Base-by-base conservation (phyloP, 164 flowering plant species). In the Akebia trifoliata region DNA sequence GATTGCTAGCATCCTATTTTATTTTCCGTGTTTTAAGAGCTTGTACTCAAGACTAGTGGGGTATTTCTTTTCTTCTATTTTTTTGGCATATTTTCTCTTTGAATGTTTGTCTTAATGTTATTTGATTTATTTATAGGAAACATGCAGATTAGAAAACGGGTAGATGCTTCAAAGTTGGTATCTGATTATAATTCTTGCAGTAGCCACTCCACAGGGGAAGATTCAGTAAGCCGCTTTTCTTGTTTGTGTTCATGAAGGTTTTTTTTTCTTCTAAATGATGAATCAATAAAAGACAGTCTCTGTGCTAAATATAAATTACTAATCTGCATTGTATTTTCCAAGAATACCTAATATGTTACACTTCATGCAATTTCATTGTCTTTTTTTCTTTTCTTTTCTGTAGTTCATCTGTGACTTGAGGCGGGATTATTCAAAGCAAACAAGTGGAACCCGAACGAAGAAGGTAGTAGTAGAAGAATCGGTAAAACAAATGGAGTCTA, bases 381-480 rank as follows among this genome's bases (percentile, higher is more conserved):
- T 6, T 37, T 2, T 21, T 21, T 35, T 8, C 31, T 45, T 15
- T 38, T 28, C 15, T 44, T 40, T 49, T 50, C 25, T 60, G 56
- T 49, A 79, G 89, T n/a, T 65, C 30, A 39, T 57, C 8, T 57
- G 60, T 59, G 74, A 78, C 42, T 50, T 68, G 57, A 69, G 74
- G 31, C 47, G 54, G 61, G 68, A 54, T 59, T 57, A 71, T 56
- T 56, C 66, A 8, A 61, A 53, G 51, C 43, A 52, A 66, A 40
- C 37, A 22, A 6, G 29, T 53, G 86, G 80, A 29, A 70, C 72
- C n/a, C 81, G 80, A 8, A 77, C 83, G 51, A 89, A 79, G 77
- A 77, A 78, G 65, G 66, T 83, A 31, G 59, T 87, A 29, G 89
- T 81, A 4, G 80, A 80, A 50, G 96, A 93, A 65, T 71, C 82